Conservation (phyloP, 768 basidiomycete genomes). For the Daedalea quercina region DNA sequence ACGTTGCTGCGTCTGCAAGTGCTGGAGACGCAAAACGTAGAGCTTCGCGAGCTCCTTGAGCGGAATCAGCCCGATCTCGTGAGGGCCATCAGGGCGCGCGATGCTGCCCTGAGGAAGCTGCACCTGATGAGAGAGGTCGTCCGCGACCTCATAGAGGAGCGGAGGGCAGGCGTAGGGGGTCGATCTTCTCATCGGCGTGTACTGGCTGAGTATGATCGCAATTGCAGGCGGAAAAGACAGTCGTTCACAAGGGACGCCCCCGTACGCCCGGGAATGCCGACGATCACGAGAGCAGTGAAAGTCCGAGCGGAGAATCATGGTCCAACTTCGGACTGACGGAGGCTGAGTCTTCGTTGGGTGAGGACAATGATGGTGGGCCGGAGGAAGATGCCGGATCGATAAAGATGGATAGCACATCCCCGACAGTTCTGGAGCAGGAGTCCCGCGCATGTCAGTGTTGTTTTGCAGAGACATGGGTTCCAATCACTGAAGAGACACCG, state of each 20-base stretch:
- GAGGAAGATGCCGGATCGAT: too few species aligned
- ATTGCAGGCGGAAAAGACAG: background rate
- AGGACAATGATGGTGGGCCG: too few species aligned
- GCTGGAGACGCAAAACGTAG: slow-evolving; percentile 27
- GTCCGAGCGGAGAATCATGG: background rate
- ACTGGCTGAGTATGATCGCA: background rate
- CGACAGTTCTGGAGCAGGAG: too few species aligned
- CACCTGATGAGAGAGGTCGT: slow-evolving; percentile 34
- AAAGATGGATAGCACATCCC: too few species aligned
- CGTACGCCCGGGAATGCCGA: too few species aligned
- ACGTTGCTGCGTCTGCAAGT: slow-evolving; percentile 21
- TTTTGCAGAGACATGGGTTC: too few species aligned
- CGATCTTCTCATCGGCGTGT: background rate
- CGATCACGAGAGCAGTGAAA: too few species aligned
- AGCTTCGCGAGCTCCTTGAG: slow-evolving; percentile 25
- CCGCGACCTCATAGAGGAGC: slow-evolving; percentile 35
- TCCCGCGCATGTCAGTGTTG: too few species aligned
- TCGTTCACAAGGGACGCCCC: too few species aligned
- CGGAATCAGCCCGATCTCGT: slow-evolving; percentile 23
- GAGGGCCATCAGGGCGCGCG: slow-evolving; percentile 25
- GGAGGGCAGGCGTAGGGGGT: slow-evolving; percentile 22
- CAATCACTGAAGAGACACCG: too few species aligned
- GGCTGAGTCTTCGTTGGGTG: background rate
- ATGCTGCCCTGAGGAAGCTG: slow-evolving; percentile 17
- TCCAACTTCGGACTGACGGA: background rate